These are phyloP conservation scores for Jatropha curcas DNA, from an alignment of 345 rosid genomes.

Conservation along the genomic window DNA sequence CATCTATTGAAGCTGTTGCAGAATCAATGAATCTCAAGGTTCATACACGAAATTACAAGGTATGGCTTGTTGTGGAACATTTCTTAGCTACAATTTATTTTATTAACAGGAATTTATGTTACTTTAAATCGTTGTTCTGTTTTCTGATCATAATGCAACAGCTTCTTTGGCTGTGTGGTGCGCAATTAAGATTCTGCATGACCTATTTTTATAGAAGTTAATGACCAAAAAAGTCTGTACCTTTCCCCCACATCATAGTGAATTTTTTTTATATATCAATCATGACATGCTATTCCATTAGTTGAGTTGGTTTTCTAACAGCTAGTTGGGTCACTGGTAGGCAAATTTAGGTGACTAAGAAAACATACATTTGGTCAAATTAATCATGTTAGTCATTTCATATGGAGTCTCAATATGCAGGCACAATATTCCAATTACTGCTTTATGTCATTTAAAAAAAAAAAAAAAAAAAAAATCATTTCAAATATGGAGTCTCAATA, in stretches of 20 bases:
- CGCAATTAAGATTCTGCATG: not conserved
- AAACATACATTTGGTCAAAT: not conserved
- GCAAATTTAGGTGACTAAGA: not conserved
- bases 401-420: not conserved
- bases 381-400: not conserved
- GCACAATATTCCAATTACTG: not conserved
- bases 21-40: constrained; percentile 59
- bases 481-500: not conserved
- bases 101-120: too few species aligned
- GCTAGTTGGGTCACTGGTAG: not conserved
- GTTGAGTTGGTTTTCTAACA: too few species aligned
- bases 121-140: not conserved
- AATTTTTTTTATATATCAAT: not conserved
- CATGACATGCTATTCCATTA: too few species aligned
- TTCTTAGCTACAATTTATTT: too few species aligned
- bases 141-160: not conserved
- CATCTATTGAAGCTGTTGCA: constrained; percentile 71
- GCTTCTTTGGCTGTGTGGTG: not conserved
- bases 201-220: too few species aligned
- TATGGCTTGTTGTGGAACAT: constrained; percentile 24
- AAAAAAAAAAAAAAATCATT: too few species aligned
- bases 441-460: too few species aligned
- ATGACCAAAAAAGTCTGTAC: not conserved
- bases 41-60: constrained; percentile 79
- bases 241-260: not conserved